These are phyloP conservation scores for Peronospora farinosa DNA, from an alignment of 352 stramenopile genomes.

Conservation along the genomic window DNA sequence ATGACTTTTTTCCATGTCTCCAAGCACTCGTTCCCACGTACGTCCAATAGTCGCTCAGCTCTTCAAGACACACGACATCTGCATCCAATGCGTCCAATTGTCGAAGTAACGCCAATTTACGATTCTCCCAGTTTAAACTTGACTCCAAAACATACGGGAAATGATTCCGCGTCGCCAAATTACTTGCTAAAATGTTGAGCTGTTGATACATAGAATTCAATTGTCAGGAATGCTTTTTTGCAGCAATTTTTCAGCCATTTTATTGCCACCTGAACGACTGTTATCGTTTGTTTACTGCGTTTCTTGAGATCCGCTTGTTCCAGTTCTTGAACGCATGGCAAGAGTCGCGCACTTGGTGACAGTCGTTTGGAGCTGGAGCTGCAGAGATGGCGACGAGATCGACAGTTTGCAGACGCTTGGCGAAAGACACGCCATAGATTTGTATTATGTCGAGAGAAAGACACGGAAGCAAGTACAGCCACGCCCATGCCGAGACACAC, in stretches of 20 bases:
- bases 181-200: slow-evolving; percentile 83
- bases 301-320: slow-evolving; percentile 19
- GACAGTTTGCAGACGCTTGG: slow-evolving; percentile 24
- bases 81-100: slow-evolving; percentile 72
- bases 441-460: slow-evolving; percentile 43
- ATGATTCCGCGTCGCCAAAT: slow-evolving; percentile 76
- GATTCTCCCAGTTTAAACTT: slow-evolving; percentile 79
- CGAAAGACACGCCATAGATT: slow-evolving; percentile 47
- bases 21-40: slow-evolving; percentile 27
- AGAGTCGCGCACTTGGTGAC: slow-evolving; percentile 23
- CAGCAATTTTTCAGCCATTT: neutral
- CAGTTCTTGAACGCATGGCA: slow-evolving; percentile 50
- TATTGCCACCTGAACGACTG: slow-evolving; percentile 59
- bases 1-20: neutral
- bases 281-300: slow-evolving; percentile 63
- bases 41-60: slow-evolving; percentile 87
- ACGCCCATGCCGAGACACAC: slow-evolving; percentile 68
- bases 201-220: slow-evolving; percentile 18
- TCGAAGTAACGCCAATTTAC: slow-evolving; percentile 66
- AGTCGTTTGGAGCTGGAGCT: slow-evolving; percentile 9
- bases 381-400: slow-evolving; percentile 18
- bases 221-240: slow-evolving; percentile 1
- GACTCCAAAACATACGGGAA: slow-evolving; percentile 83
- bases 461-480: slow-evolving; percentile 62
- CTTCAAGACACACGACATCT: slow-evolving; percentile 79